Conservation (phyloP, 2,329 filamentous ascomycete genomes). For the Neofusicoccum cordaticola region DNA sequence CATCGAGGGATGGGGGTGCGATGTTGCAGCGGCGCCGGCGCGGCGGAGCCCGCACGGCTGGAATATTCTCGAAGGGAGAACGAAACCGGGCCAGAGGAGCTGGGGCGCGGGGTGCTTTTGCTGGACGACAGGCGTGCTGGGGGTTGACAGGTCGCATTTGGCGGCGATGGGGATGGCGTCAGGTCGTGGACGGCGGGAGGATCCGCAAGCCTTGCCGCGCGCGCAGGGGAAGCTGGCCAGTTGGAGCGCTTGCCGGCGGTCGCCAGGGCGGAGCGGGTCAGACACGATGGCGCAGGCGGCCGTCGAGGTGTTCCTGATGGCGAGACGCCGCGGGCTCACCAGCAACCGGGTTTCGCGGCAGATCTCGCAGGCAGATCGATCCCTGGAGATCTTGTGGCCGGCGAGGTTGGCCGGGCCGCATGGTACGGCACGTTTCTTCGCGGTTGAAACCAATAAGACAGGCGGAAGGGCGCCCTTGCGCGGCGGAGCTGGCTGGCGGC, state of each 20-base stretch:
- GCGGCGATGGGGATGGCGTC: neutral
- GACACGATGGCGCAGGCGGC: constrained; percentile 1
- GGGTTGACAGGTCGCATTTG: constrained; percentile 16
- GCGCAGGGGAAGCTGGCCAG: neutral
- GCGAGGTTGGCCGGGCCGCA: constrained; percentile 6
- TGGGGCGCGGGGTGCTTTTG: too few relatives aligned
- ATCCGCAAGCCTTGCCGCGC: constrained; percentile 2
- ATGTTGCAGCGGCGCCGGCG: neutral
- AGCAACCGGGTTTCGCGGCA: constrained; percentile 10
- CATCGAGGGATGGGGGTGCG: neutral
- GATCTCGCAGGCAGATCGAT: constrained; percentile 16
- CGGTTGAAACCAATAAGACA: constrained; percentile 14
- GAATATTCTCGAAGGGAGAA: constrained; percentile 12
- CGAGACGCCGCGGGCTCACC: neutral
- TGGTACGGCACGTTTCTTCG: constrained; percentile 17
- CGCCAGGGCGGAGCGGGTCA: constrained; percentile 5
- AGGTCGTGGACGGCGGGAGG: neutral
- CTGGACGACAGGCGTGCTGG: too few relatives aligned
- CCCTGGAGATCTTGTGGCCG: constrained; percentile 16
- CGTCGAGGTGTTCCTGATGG: constrained; percentile 12
- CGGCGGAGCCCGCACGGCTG: too few relatives aligned
- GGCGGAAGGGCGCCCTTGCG: neutral
- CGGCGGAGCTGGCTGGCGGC: neutral
- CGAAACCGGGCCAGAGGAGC: neutral
- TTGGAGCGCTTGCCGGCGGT: constrained; percentile 8